Conservation (phyloP, 2,329 filamentous ascomycete genomes). For the Juglanconis sp. region DNA sequence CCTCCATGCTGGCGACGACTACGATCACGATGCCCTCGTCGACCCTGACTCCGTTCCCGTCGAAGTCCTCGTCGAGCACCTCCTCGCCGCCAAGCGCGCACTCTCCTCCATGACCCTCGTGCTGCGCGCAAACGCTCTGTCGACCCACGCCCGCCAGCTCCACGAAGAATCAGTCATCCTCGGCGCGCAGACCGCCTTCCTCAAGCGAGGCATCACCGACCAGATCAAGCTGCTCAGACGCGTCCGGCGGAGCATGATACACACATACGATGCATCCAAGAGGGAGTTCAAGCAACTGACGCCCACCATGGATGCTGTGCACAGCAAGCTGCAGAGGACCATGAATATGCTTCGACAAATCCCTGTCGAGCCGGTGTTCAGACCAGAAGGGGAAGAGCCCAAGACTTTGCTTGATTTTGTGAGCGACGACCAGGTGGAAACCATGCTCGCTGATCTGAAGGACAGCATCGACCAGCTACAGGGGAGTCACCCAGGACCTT, state of each 20-base stretch:
- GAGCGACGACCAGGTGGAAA: constrained; percentile 66
- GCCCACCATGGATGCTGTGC: constrained; percentile 62
- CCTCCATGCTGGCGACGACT: background rate
- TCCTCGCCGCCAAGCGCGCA: constrained; percentile 83
- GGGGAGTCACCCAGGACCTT: constrained; percentile 34
- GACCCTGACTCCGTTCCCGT: constrained; percentile 48
- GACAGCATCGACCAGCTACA: constrained; percentile 69
- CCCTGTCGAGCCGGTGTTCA: constrained; percentile 60
- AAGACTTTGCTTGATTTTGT: constrained; percentile 73
- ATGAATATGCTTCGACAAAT: constrained; percentile 64
- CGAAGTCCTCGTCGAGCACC: constrained; percentile 77
- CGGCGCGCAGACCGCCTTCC: constrained; percentile 65
- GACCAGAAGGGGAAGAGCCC: constrained; percentile 54
- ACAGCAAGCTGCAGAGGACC: constrained; percentile 62
- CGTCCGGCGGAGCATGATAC: constrained; percentile 49
- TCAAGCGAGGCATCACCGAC: constrained; percentile 58
- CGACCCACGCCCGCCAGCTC: constrained; percentile 69
- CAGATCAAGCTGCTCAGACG: constrained; percentile 51
- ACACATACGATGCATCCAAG: constrained; percentile 56
- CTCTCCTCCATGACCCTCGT: constrained; percentile 80
- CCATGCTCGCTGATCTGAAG: constrained; percentile 64
- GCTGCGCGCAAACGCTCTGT: constrained; percentile 81
- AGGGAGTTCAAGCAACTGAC: constrained; percentile 61
- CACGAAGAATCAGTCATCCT: constrained; percentile 78
- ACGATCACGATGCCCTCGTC: constrained; percentile 28